Conservation (phyloP, 208 protist species). For the Trypanosoma avium region DNA sequence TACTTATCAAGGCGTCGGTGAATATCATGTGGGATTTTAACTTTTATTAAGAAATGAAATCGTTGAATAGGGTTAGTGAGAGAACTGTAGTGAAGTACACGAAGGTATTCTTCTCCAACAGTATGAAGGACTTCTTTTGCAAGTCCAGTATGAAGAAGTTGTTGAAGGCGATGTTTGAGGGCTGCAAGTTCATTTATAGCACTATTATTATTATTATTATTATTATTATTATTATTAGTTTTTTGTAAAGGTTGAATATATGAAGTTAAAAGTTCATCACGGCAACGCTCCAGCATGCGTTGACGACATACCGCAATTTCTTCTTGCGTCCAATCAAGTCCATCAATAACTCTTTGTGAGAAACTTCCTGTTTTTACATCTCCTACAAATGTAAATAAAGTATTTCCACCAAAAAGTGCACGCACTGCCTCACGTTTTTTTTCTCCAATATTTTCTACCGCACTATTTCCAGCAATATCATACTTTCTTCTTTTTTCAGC, state of each 20-base stretch:
- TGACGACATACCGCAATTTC: conserved; percentile 65
- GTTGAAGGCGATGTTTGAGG: conserved; percentile 40
- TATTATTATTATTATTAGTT: not conserved
- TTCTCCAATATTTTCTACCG: conserved; percentile 87
- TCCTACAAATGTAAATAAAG: conserved; percentile 42
- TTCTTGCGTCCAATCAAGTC: conserved; percentile 73
- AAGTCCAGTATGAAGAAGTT: conserved; percentile 59
- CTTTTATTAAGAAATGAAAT: conserved; percentile 27
- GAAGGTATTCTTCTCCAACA: conserved; percentile 70
- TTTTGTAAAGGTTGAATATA: conserved; percentile 38
- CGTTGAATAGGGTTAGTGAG: conserved; percentile 18
- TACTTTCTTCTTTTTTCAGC: conserved; percentile 96
- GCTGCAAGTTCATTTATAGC: conserved; percentile 19
- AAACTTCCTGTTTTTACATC: conserved; percentile 78
- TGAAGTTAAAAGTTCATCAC: conserved; percentile 59
- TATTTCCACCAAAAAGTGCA: conserved; percentile 80
- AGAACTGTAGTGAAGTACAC: conserved; percentile 56
- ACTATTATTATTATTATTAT: not conserved
- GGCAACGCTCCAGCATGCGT: conserved; percentile 58
- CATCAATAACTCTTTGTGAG: conserved; percentile 79
- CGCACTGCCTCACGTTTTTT: conserved; percentile 75
- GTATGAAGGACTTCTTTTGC: conserved; percentile 74
- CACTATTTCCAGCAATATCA: conserved; percentile 96
- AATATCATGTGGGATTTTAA: conserved; percentile 45
- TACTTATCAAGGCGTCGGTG: conserved; percentile 35